Evolutionary conservation across 106 monocot genomes (phyloP).

Genomic region (Dioscorea dumetorum): DNA sequence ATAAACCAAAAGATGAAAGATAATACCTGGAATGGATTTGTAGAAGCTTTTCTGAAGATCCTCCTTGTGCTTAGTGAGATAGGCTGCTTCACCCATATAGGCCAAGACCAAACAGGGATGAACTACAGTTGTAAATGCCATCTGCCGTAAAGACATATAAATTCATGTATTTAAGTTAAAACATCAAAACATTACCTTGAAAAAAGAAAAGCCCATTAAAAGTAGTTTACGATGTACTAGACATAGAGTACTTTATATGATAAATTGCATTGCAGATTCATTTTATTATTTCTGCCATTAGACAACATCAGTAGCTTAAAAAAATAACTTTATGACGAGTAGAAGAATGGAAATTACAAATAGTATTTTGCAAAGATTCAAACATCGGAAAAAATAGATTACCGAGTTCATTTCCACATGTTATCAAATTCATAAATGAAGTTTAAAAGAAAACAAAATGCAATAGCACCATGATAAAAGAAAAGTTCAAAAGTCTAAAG

Average conservation of each 20-base stretch:
- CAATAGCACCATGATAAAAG: background rate
- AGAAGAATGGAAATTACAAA: too few species aligned
- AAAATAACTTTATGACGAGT: too few species aligned
- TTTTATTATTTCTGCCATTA: too few species aligned
- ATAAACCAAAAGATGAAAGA: too few species aligned
- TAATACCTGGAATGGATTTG: constrained; percentile 66
- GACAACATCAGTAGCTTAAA: too few species aligned
- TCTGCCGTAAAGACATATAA: constrained; percentile 20
- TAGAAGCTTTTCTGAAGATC: constrained; percentile 64
- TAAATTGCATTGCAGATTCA: background rate
- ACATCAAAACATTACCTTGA: too few species aligned
- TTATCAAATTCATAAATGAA: too few species aligned
- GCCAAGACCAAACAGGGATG: constrained; percentile 73
- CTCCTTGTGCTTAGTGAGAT: constrained; percentile 55
- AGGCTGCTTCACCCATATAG: constrained; percentile 92
- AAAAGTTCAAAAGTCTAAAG: background rate
- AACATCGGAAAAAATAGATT: too few species aligned
- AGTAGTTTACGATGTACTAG: background rate
- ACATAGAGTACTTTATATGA: background rate
- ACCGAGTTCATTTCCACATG: too few species aligned
- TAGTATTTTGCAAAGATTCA: too few species aligned
- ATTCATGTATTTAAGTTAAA: background rate
- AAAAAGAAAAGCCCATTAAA: background rate
- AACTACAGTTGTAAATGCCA: constrained; percentile 53
- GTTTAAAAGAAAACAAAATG: background rate